phyloP scores from a whole-genome alignment of 371 early-diverging fungal species.

The Neoconidiobolus thromboides region DNA sequence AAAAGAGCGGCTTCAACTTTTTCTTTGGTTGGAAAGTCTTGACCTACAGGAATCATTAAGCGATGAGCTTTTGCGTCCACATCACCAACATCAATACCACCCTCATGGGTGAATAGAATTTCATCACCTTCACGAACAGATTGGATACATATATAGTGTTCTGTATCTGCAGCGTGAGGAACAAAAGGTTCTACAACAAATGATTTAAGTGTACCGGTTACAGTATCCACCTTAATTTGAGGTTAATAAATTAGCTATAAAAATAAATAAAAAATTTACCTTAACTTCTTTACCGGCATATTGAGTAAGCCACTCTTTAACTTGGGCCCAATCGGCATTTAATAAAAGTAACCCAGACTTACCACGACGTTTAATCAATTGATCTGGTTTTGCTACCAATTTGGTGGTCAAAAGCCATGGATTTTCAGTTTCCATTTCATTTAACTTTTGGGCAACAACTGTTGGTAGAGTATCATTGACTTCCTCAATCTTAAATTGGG shows the following conservation, averaged over 20 bases:
- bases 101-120: slow-evolving; percentile 91
- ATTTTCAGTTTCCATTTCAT: slow-evolving; percentile 43
- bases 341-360: slow-evolving; percentile 84
- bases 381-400: slow-evolving; percentile 92
- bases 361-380: slow-evolving; percentile 91
- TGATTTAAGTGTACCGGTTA: slow-evolving; percentile 72
- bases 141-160: slow-evolving; percentile 94
- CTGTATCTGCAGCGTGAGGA: slow-evolving; percentile 76
- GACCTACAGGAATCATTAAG: slow-evolving; percentile 49
- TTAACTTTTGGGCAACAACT: slow-evolving; percentile 15
- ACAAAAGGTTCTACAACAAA: slow-evolving; percentile 93
- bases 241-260: neutral
- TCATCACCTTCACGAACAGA: slow-evolving; percentile 86
- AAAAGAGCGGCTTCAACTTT: slow-evolving; percentile 44
- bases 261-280: slow-evolving; percentile 21
- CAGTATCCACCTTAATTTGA: slow-evolving; percentile 46
- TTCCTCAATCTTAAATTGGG: slow-evolving; percentile 51
- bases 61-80: slow-evolving; percentile 92
- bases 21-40: slow-evolving; percentile 36
- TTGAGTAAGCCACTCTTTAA: slow-evolving; percentile 72
- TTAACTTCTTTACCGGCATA: slow-evolving; percentile 68
- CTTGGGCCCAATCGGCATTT: slow-evolving; percentile 71
- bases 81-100: slow-evolving; percentile 95
- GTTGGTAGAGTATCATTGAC: slow-evolving; percentile 9
- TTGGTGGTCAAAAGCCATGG: slow-evolving; percentile 71